Conservation (phyloP, 139 green algal species). For the Tetradesmus obliquus region DNA sequence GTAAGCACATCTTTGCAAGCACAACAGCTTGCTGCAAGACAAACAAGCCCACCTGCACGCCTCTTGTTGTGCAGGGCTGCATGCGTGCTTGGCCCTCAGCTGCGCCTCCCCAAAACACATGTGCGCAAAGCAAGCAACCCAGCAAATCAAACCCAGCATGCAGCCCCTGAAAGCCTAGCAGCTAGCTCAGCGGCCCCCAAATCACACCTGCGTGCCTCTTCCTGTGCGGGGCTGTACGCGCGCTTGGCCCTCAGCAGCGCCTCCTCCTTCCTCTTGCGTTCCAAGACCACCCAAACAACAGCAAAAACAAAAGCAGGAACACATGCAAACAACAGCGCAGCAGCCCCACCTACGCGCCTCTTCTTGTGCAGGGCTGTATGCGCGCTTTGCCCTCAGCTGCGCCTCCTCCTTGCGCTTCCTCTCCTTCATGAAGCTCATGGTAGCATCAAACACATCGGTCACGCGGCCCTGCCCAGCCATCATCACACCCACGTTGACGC, state of each 20-base stretch:
- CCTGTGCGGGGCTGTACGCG: slow-evolving; percentile 69
- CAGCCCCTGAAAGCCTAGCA: too few relatives aligned
- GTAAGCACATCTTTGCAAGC: too few relatives aligned
- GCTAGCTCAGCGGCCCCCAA: too few relatives aligned
- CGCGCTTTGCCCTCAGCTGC: slow-evolving; percentile 44
- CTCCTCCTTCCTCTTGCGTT: slow-evolving; percentile 67
- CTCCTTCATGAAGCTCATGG: slow-evolving; percentile 63
- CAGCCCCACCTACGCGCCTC: slow-evolving; percentile 52
- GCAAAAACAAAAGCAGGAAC: background rate
- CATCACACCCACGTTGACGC: slow-evolving; percentile 84
- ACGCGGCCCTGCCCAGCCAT: slow-evolving; percentile 73
- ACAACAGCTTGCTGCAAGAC: too few relatives aligned
- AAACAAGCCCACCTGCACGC: slow-evolving; percentile 57
- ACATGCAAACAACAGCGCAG: background rate
- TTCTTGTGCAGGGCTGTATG: slow-evolving; percentile 74
- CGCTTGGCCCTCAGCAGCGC: slow-evolving; percentile 49
- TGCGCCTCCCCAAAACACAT: slow-evolving; percentile 73
- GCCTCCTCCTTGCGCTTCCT: slow-evolving; percentile 68
- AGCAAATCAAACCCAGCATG: too few relatives aligned
- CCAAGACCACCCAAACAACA: background rate
- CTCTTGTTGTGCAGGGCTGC: slow-evolving; percentile 71
- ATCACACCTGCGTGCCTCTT: slow-evolving; percentile 62
- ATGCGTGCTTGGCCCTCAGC: slow-evolving; percentile 49
- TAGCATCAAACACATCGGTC: slow-evolving; percentile 62
- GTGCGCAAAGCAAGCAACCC: too few relatives aligned